Percentiles rank a stretch among this genome's conserved stretches.
phyloP scores from a whole-genome alignment of 129 eudicot species.

The Chrysanthemum lavandulifolium region DNA sequence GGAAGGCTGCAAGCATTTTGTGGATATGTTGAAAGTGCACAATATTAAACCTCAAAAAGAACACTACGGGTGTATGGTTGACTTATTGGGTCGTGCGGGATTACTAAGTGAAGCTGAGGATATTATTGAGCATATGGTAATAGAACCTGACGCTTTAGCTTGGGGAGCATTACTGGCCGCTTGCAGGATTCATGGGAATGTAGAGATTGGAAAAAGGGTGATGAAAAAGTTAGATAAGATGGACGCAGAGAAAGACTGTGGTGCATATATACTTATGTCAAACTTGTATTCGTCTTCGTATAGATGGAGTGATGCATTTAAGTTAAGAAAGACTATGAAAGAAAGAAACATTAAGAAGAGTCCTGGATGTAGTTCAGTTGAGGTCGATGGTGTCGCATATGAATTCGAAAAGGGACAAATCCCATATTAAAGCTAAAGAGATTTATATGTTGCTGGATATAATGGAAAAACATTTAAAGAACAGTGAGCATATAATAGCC shows the following conservation, averaged over 20 bases:
- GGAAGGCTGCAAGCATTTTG: constrained; percentile 43
- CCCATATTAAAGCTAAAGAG: constrained; percentile 30
- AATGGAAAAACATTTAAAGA: constrained; percentile 28
- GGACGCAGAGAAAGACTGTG: constrained; percentile 36
- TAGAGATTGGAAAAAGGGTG: constrained; percentile 41
- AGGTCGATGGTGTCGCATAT: constrained; percentile 41
- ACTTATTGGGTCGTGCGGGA: constrained; percentile 53
- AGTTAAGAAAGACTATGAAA: constrained; percentile 45
- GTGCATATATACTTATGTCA: constrained; percentile 44
- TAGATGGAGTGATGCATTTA: constrained; percentile 33
- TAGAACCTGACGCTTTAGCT: constrained; percentile 39
- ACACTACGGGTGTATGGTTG: constrained; percentile 57
- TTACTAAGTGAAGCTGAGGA: constrained; percentile 43
- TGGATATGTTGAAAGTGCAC: constrained; percentile 25
- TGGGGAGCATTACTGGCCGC: constrained; percentile 52
- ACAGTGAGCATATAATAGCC: constrained; percentile 7
- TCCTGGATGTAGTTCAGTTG: constrained; percentile 57
- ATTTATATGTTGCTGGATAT: constrained; percentile 31
- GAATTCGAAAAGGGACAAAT: constrained; percentile 49
- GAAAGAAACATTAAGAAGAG: constrained; percentile 27
- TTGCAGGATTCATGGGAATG: constrained; percentile 40
- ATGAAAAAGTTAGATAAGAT: constrained; percentile 35
- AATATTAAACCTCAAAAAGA: constrained; percentile 36
- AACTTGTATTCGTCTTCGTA: constrained; percentile 38
- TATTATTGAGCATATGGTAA: constrained; percentile 30